phyloP scores from a whole-genome alignment of 164 flowering plant species.

The Pachysandra terminalis region DNA sequence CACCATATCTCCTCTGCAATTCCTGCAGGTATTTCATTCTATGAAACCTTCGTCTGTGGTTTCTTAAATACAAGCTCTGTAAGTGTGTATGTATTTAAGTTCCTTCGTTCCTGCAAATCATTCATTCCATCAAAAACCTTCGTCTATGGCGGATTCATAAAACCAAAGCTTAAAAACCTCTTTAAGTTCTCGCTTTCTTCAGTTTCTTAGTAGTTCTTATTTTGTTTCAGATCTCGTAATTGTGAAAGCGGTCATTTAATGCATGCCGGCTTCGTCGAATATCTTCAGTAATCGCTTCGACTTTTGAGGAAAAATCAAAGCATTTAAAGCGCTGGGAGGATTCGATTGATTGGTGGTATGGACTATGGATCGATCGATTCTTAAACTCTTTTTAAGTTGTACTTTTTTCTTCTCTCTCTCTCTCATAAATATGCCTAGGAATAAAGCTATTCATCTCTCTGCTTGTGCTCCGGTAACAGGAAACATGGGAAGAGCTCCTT shows the following conservation, averaged over 20 bases:
- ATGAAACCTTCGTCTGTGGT: neutral
- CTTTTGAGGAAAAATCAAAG: conserved; percentile 3
- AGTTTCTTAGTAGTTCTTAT: too few relatives aligned
- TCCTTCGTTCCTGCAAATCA: too few relatives aligned
- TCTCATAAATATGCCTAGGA: neutral
- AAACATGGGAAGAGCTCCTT: conserved; percentile 71
- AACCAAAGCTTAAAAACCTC: too few relatives aligned
- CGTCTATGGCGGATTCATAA: too few relatives aligned
- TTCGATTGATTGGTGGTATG: neutral
- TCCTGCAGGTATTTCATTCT: neutral
- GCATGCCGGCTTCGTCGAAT: neutral
- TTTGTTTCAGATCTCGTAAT: neutral
- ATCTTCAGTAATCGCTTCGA: neutral
- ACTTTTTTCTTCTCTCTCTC: neutral
- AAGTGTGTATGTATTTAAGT: too few relatives aligned
- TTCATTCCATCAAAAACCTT: too few relatives aligned
- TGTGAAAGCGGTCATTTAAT: neutral
- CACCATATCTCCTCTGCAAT: neutral
- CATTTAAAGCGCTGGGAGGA: conserved; percentile 12
- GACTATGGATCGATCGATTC: neutral
- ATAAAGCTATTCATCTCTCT: neutral
- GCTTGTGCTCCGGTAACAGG: neutral
- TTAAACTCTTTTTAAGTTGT: neutral
- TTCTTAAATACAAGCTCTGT: too few relatives aligned
- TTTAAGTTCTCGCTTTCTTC: too few relatives aligned